These are phyloP conservation scores for Botryotinia globosa DNA, from an alignment of 2,329 filamentous ascomycete genomes.

Conservation along the genomic window DNA sequence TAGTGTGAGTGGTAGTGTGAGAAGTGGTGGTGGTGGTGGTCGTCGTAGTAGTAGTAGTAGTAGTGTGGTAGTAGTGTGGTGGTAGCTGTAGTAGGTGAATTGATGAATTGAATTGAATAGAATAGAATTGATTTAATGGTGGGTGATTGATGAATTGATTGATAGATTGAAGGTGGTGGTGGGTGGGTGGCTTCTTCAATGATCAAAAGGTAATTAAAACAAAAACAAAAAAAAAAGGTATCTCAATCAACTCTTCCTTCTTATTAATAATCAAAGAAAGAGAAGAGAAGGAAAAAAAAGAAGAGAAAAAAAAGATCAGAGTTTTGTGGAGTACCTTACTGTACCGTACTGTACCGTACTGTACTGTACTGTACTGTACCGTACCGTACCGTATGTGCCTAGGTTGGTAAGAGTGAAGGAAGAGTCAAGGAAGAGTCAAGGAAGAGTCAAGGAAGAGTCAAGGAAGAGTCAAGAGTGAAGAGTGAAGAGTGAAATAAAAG, in stretches of 20 bases:
- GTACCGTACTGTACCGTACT: no score
- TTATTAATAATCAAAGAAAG: neutral
- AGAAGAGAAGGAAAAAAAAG: neutral
- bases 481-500: neutral
- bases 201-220: neutral
- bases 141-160: slow-evolving; percentile 5
- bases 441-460: no score
- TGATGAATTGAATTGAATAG: neutral
- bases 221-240: neutral
- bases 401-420: no score
- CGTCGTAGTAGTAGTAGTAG: no score
- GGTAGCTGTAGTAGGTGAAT: neutral
- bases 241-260: neutral
- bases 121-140: neutral
- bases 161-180: neutral
- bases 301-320: neutral
- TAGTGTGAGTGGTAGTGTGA: no score
- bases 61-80: neutral
- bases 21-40: no score
- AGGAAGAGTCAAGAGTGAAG: no score
- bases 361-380: no score
- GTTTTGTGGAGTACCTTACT: neutral
- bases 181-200: neutral
- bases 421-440: no score
- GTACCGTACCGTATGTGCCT: no score